A percentile compares a stretch with the other conserved stretches of the same genome.
Evolutionary conservation across 768 basidiomycete genomes (phyloP).

Genomic region (Naganishia kalamii): DNA sequence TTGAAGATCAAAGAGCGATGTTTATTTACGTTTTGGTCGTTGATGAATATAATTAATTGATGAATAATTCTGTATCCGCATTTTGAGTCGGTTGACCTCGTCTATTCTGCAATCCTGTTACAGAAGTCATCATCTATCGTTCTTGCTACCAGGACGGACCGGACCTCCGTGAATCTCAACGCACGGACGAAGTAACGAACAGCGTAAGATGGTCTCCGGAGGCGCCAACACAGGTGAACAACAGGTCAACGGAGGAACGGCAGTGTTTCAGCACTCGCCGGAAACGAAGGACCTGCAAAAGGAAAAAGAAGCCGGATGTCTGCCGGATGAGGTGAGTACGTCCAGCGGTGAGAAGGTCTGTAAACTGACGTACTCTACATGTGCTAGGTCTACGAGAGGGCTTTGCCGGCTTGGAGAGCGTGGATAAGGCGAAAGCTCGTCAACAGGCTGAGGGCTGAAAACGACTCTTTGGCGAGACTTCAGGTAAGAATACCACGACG

Average conservation of each 20-base stretch:
- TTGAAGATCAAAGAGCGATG: no score
- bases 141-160: no score
- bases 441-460: constrained; percentile 33
- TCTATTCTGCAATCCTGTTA: no score
- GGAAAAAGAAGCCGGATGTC: constrained; percentile 41
- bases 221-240: neutral
- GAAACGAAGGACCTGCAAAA: constrained; percentile 22
- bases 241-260: constrained; percentile 14
- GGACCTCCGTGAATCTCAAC: neutral
- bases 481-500: constrained; percentile 26
- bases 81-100: no score
- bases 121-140: no score
- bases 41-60: no score
- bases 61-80: no score
- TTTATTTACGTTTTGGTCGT: no score
- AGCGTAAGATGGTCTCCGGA: neutral
- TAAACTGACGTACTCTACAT: neutral
- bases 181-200: no score
- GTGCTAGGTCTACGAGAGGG: constrained; percentile 34
- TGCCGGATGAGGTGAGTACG: constrained; percentile 32
- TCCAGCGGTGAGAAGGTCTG: no score
- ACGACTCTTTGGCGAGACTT: constrained; percentile 37
- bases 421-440: constrained; percentile 32
- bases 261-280: constrained; percentile 32
- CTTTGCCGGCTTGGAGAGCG: constrained; percentile 36